Conservation (phyloP, 163 green algal genomes). For the Scenedesmus sp. region DNA sequence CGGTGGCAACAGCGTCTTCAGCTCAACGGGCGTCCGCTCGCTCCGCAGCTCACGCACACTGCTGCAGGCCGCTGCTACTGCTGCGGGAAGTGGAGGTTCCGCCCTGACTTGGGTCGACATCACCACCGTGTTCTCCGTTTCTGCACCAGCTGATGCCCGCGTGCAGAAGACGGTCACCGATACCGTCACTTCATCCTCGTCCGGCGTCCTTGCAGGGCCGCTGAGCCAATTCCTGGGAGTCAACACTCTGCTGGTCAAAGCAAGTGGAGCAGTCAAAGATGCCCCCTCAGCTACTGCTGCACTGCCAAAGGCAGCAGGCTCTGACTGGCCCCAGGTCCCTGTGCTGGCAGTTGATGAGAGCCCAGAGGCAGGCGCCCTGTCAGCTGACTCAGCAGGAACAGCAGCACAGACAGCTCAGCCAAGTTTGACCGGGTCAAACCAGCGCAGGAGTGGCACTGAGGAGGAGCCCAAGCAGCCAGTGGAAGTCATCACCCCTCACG, state of each 20-base stretch:
- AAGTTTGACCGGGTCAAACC: neutral
- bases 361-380: neutral
- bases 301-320: neutral
- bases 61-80: neutral
- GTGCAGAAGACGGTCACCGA: neutral
- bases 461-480: neutral
- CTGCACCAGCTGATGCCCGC: neutral
- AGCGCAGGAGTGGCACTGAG: neutral
- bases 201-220: slow-evolving; percentile 21
- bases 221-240: slow-evolving; percentile 31
- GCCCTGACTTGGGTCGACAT: slow-evolving; percentile 10
- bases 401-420: neutral
- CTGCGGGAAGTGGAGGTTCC: neutral
- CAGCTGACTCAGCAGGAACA: neutral
- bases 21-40: neutral
- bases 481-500: neutral
- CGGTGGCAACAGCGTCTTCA: slow-evolving; percentile 7
- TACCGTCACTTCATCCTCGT: neutral
- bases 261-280: neutral
- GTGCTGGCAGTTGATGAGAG: neutral
- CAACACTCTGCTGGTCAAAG: slow-evolving; percentile 21
- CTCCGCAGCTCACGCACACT: neutral
- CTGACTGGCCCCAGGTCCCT: neutral
- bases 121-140: slow-evolving; percentile 31
- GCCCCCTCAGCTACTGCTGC: neutral